Percentiles rank a stretch among this genome's conserved stretches.
These are phyloP conservation scores for Polychytrium aggregatum DNA, from an alignment of 192 early-diverging fungal species.

Conservation along the genomic window DNA sequence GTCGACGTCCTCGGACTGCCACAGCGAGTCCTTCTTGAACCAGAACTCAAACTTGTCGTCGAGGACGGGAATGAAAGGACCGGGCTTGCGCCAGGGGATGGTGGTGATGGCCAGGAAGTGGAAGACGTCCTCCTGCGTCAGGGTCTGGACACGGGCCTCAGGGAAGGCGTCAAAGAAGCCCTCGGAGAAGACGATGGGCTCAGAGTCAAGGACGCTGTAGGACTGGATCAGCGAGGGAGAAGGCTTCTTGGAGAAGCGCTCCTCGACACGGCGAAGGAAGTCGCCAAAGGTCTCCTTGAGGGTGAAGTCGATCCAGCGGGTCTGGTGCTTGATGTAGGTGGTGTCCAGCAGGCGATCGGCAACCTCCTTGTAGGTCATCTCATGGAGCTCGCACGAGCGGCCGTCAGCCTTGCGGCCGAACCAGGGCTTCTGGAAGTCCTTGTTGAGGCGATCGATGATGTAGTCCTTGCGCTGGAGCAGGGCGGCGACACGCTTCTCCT, in stretches of 20 bases:
- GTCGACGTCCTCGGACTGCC: slow-evolving; percentile 81
- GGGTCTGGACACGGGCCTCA: slow-evolving; percentile 52
- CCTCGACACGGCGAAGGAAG: slow-evolving; percentile 74
- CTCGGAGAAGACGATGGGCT: slow-evolving; percentile 51
- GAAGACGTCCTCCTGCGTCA: slow-evolving; percentile 75
- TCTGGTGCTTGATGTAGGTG: slow-evolving; percentile 58
- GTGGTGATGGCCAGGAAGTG: slow-evolving; percentile 67
- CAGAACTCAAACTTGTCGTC: slow-evolving; percentile 80
- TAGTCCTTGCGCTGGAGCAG: slow-evolving; percentile 74
- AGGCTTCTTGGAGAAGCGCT: slow-evolving; percentile 59
- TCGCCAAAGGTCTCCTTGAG: slow-evolving; percentile 62
- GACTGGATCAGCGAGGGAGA: slow-evolving; percentile 54
- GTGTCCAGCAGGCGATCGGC: slow-evolving; percentile 70
- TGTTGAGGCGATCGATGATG: slow-evolving; percentile 74
- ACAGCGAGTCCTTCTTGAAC: slow-evolving; percentile 83
- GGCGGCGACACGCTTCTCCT: slow-evolving; percentile 62
- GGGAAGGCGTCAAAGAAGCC: slow-evolving; percentile 62
- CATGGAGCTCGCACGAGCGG: slow-evolving; percentile 62
- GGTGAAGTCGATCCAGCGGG: slow-evolving; percentile 69
- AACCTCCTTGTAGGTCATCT: slow-evolving; percentile 92
- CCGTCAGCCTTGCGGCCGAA: slow-evolving; percentile 78
- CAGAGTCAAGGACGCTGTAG: slow-evolving; percentile 43
- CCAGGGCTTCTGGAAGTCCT: slow-evolving; percentile 91
- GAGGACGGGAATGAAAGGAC: slow-evolving; percentile 77
- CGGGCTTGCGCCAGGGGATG: slow-evolving; percentile 74